Conservation (phyloP, 2,329 filamentous ascomycete genomes). For the Ophiostoma quercus region DNA sequence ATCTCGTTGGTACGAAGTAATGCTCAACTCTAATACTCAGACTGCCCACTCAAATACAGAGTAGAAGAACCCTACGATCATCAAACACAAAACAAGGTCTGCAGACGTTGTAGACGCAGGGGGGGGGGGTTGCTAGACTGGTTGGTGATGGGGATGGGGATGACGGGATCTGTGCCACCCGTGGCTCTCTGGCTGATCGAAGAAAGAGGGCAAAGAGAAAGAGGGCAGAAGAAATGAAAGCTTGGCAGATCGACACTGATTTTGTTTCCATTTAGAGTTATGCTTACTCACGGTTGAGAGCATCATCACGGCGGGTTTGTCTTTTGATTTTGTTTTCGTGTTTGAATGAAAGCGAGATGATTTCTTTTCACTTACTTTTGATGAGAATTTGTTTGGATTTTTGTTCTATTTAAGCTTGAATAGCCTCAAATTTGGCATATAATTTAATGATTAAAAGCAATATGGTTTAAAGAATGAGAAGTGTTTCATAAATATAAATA, state of each 20-base stretch:
- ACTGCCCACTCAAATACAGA: neutral
- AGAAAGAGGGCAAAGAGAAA: neutral
- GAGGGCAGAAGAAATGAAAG: slow-evolving; percentile 11
- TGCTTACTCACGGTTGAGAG: neutral
- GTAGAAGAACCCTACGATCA: slow-evolving; percentile 13
- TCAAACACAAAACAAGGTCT: slow-evolving; percentile 8
- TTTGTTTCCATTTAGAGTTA: neutral
- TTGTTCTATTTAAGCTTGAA: too few relatives aligned
- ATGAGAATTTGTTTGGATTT: neutral
- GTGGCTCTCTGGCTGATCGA: neutral
- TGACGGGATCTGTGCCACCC: slow-evolving; percentile 7
- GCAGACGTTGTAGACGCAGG: slow-evolving; percentile 3
- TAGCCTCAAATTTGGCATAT: too few relatives aligned
- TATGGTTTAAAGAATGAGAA: too few relatives aligned
- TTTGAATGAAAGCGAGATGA: too few relatives aligned
- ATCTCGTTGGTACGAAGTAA: neutral
- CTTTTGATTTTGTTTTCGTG: neutral
- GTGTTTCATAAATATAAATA: too few relatives aligned
- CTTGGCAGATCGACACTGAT: slow-evolving; percentile 9
- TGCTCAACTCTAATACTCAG: neutral
- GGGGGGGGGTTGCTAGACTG: neutral
- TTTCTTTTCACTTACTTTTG: neutral
- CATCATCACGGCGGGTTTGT: neutral
- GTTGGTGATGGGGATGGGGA: neutral
- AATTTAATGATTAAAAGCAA: too few relatives aligned